Base-by-base conservation (phyloP, 2,329 filamentous ascomycete genomes). In the Hymenoscyphus occultus region DNA sequence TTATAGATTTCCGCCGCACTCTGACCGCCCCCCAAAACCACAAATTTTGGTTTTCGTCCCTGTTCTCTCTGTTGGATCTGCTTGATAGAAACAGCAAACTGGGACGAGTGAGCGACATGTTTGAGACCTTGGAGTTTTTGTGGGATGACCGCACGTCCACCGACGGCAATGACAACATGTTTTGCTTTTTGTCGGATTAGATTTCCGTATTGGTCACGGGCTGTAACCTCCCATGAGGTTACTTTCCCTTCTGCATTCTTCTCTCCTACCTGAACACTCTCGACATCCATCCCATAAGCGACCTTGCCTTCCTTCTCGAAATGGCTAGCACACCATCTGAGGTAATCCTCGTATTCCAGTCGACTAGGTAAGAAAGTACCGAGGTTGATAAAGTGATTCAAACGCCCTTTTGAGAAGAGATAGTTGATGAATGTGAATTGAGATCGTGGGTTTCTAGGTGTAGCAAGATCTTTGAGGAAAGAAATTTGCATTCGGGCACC, bases 401-500 rank as follows among this genome's bases (percentile, higher is more conserved):
- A 83, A n/a, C 94, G 85, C 64, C 84, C 84, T 72, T 96, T 90
- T 71, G 85, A 79, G 79, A 96, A 90, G 13, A 98, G 85, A 77
- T 98, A 98, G 79, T 97, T 97, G 75, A 97, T 82, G 79, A 97
- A 98, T 14, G 94, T 98, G 78, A 98, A 98, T 73, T 93, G 85
- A 70, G 91, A 96, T 69, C 90, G 86, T 7, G 94, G 94, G 76
- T 98, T 89, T 65, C 94, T 86, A 71, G 97, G 83, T 3, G 92
- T 95, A 3, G 94, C 94, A 77, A 98, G 86, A 76, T 98, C 94
- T 80, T 98, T 98, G 80, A 98, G 85, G 80, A 97, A 98, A 10
- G 92, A 96, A 72, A 98, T 98, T 76, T 98, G 94, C 94, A 98
- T 98, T 79, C 90, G 93, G 61, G 93, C 91, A 5, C 93, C 93